Evolutionary conservation across 768 basidiomycete genomes (phyloP).

Genomic region (Favolaschia claudopus): DNA sequence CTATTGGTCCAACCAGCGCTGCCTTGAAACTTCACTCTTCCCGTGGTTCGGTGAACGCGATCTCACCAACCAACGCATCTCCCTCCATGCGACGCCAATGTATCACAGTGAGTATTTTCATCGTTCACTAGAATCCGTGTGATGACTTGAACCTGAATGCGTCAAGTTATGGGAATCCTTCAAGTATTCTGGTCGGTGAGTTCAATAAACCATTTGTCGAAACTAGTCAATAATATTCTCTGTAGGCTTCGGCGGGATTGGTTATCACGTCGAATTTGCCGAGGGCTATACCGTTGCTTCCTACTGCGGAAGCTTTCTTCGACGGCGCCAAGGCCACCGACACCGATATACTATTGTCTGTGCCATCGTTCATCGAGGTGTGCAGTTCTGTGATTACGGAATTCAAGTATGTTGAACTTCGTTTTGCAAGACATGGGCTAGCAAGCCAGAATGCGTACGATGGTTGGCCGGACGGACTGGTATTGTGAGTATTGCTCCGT

Average conservation of each 20-base stretch:
- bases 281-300: slow-evolving; percentile 29
- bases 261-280: slow-evolving; percentile 34
- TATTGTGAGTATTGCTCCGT: slow-evolving; percentile 22
- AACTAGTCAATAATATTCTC: not conserved
- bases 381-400: not conserved
- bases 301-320: slow-evolving; percentile 34
- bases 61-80: slow-evolving; percentile 28
- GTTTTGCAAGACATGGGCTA: not conserved
- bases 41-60: slow-evolving; percentile 33
- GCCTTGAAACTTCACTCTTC: slow-evolving; percentile 18
- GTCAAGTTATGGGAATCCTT: slow-evolving; percentile 29
- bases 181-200: slow-evolving; percentile 33
- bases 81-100: slow-evolving; percentile 34
- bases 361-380: slow-evolving; percentile 41
- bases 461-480: slow-evolving; percentile 44
- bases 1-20: slow-evolving; percentile 19
- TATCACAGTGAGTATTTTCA: slow-evolving; percentile 24
- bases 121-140: no score
- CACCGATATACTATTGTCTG: slow-evolving; percentile 34
- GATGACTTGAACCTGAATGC: not conserved
- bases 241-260: slow-evolving; percentile 32
- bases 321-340: slow-evolving; percentile 26
- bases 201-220: not conserved
- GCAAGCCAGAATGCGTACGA: slow-evolving; percentile 23
- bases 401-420: slow-evolving; percentile 29